Evolutionary conservation across 163 green algal species (phyloP).

Genomic region (Scenedesmus sp.): DNA sequence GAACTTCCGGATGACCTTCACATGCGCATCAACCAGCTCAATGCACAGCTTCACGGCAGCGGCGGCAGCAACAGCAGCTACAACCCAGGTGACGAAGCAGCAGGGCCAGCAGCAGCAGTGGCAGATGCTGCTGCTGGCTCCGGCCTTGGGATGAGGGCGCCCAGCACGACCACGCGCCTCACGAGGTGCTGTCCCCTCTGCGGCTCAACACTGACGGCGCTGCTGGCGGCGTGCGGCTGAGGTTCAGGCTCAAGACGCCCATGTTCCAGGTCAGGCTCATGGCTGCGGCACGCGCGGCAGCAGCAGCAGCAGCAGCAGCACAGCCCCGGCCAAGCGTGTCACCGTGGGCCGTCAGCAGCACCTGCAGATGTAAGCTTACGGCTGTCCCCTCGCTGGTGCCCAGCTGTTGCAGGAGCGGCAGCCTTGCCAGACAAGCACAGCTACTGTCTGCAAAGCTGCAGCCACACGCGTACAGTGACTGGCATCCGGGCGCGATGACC

Average conservation of each 20-base stretch:
- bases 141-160: not conserved
- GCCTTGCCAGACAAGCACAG: too few species aligned
- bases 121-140: not conserved
- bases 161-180: not conserved
- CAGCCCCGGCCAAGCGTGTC: not conserved
- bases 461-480: too few species aligned
- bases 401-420: too few species aligned
- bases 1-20: slow-evolving; percentile 5
- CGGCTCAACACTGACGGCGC: not conserved
- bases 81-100: not conserved
- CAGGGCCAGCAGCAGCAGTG: not conserved
- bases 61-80: not conserved
- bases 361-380: not conserved
- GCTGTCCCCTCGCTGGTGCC: too few species aligned
- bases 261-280: not conserved
- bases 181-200: not conserved
- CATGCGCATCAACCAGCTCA: not conserved
- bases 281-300: not conserved
- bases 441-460: too few species aligned
- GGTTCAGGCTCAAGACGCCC: not conserved
- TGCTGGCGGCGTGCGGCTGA: not conserved
- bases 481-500: too few species aligned
- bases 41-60: not conserved
- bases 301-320: not conserved
- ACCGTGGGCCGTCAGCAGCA: not conserved